Conservation (phyloP, 1,284 basidiomycete genomes). For the Inonotus obliquus region DNA sequence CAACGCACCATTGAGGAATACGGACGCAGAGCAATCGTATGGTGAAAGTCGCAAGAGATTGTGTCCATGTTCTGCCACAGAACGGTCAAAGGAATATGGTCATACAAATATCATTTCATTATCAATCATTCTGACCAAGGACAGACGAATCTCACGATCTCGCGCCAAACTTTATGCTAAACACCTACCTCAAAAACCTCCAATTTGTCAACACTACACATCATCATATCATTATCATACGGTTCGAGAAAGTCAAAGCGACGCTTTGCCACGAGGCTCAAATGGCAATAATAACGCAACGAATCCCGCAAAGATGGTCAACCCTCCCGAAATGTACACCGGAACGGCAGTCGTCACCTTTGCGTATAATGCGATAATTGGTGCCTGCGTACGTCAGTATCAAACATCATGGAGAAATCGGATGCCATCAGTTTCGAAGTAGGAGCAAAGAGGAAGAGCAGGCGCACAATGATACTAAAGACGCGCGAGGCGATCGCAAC, state of each 20-base stretch:
- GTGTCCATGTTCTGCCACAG: no score
- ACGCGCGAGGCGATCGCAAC: slow-evolving; percentile 55
- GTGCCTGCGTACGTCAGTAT: slow-evolving; percentile 41
- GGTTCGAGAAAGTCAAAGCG: slow-evolving; percentile 34
- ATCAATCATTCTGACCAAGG: background rate
- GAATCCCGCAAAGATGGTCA: slow-evolving; percentile 62
- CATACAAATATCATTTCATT: background rate
- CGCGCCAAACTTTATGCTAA: no score
- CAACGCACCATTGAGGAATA: no score
- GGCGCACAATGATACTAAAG: slow-evolving; percentile 56
- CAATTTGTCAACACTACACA: background rate
- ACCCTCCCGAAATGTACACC: slow-evolving; percentile 70
- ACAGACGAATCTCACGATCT: background rate
- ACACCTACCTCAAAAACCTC: no score
- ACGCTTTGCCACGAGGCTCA: slow-evolving; percentile 69
- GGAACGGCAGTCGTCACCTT: slow-evolving; percentile 63
- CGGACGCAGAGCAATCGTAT: no score
- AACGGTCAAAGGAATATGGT: background rate
- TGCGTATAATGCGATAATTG: slow-evolving; percentile 69
- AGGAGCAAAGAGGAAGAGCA: slow-evolving; percentile 7
- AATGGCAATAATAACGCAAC: slow-evolving; percentile 72
- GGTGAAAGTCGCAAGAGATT: no score
- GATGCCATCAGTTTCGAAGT: background rate
- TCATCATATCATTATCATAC: background rate
- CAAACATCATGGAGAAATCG: background rate